Conservation (phyloP, 2,329 filamentous ascomycete species). For the Paecilomyces niveus region DNA sequence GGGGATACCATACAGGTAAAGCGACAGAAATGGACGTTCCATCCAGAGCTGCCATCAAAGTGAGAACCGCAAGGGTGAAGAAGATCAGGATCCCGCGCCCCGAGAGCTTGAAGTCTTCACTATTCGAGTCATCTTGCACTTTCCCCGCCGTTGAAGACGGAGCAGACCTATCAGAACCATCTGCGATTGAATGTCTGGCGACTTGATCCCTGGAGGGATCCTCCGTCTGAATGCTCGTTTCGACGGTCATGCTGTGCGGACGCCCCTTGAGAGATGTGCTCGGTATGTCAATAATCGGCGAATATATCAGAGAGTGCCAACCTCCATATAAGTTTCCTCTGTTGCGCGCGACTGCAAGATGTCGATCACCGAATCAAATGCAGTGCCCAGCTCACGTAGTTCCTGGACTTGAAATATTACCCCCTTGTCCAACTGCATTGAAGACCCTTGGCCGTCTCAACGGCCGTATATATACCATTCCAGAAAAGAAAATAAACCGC, state of each 20-base stretch:
- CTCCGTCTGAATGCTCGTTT: background rate
- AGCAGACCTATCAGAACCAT: background rate
- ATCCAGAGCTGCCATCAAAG: conserved; percentile 58
- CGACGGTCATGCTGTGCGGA: background rate
- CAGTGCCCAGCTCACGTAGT: too few species aligned
- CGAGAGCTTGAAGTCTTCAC: background rate
- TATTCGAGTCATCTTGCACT: background rate
- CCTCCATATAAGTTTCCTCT: too few species aligned
- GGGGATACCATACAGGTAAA: conserved; percentile 32
- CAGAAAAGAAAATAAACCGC: too few species aligned
- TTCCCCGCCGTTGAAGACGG: background rate
- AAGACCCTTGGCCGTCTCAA: too few species aligned
- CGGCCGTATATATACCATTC: too few species aligned
- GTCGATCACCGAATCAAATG: too few species aligned
- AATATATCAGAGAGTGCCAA: background rate
- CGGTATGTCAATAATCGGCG: background rate
- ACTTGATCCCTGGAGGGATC: background rate
- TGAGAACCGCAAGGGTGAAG: conserved; percentile 38
- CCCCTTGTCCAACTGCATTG: too few species aligned
- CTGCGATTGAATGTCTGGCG: background rate
- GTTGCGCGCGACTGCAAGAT: too few species aligned
- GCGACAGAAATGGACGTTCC: conserved; percentile 60
- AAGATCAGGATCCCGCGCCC: conserved; percentile 5
- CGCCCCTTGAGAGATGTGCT: background rate
- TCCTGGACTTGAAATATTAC: too few species aligned